Evolutionary conservation across 2,329 filamentous ascomycete species (phyloP).

Genomic region (Aspergillus sp.): DNA sequence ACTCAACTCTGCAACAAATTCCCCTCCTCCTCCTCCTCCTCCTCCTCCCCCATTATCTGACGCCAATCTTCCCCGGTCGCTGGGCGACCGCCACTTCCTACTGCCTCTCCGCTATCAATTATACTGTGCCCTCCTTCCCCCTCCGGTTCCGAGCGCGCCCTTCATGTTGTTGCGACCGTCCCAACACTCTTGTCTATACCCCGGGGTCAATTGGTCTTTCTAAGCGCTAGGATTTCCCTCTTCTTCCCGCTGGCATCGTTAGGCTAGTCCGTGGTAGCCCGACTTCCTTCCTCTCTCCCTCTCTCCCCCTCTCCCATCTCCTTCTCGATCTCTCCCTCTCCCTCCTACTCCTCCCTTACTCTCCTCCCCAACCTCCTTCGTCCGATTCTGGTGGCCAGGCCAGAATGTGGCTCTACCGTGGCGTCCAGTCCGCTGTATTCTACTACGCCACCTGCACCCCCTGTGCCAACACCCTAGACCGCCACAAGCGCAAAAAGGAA

Average conservation of each 20-base stretch:
- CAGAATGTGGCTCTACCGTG: conserved; percentile 51
- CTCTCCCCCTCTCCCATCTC: not conserved
- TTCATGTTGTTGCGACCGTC: conserved; percentile 38
- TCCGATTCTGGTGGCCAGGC: conserved; percentile 11
- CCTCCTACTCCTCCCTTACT: conserved; percentile 3
- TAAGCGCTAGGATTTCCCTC: conserved; percentile 17
- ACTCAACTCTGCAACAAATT: conserved; percentile 4
- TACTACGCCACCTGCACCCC: conserved; percentile 53
- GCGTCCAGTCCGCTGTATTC: conserved; percentile 53
- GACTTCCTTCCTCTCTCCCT: not conserved
- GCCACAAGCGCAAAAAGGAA: conserved; percentile 69
- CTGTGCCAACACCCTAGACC: conserved; percentile 70
- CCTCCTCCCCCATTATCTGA: conserved; percentile 4
- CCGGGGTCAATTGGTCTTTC: conserved; percentile 25
- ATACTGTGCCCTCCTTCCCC: conserved; percentile 14
- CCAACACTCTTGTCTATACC: conserved; percentile 27
- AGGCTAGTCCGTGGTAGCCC: not conserved
- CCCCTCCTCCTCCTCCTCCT: not conserved
- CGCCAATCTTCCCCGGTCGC: conserved; percentile 24
- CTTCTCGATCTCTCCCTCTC: not conserved
- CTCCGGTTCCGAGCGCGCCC: conserved; percentile 28
- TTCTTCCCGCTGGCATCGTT: not conserved
- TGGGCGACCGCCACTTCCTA: conserved; percentile 30
- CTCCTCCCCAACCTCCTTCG: conserved; percentile 14
- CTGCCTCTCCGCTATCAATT: conserved; percentile 13